phyloP scores from a whole-genome alignment of 805 yeast genomes.

The Kazachstania martiniae region DNA sequence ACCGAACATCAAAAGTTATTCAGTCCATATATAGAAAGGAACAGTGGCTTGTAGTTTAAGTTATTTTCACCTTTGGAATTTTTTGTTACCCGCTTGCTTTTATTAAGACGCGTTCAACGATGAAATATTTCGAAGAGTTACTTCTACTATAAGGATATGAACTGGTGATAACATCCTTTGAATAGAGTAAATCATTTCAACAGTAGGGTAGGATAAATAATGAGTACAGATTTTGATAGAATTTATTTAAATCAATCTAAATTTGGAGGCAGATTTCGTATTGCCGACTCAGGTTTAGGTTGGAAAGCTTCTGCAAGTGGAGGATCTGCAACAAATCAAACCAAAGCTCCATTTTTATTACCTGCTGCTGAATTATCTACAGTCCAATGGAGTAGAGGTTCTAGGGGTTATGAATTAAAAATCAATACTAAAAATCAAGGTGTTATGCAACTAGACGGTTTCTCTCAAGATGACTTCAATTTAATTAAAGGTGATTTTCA shows the following conservation, averaged over 20 bases:
- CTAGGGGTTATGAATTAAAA: conserved; percentile 82
- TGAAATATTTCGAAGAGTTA: too few relatives aligned
- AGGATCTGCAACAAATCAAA: conserved; percentile 36
- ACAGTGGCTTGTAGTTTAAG: too few relatives aligned
- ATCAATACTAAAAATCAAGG: conserved; percentile 84
- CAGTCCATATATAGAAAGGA: too few relatives aligned
- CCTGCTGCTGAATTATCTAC: conserved; percentile 78
- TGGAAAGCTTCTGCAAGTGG: conserved; percentile 61
- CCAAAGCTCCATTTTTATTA: conserved; percentile 67
- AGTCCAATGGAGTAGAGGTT: conserved; percentile 86
- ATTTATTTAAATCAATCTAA: conserved; percentile 83
- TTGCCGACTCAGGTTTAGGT: conserved; percentile 94
- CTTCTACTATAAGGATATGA: too few relatives aligned
- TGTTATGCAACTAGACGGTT: conserved; percentile 83
- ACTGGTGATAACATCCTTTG: too few relatives aligned
- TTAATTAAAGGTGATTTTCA: conserved; percentile 75
- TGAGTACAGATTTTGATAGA: conserved; percentile 70
- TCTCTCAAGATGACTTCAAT: conserved; percentile 73
- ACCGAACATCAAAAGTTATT: too few relatives aligned
- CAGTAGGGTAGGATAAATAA: conserved; percentile 2
- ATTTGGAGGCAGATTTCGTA: conserved; percentile 78
- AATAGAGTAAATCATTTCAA: too few relatives aligned
- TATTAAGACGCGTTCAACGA: too few relatives aligned
- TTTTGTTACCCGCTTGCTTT: too few relatives aligned
- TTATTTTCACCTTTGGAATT: too few relatives aligned